phyloP scores from a whole-genome alignment of 2,329 filamentous ascomycete species.

The Penicillium decumbens region DNA sequence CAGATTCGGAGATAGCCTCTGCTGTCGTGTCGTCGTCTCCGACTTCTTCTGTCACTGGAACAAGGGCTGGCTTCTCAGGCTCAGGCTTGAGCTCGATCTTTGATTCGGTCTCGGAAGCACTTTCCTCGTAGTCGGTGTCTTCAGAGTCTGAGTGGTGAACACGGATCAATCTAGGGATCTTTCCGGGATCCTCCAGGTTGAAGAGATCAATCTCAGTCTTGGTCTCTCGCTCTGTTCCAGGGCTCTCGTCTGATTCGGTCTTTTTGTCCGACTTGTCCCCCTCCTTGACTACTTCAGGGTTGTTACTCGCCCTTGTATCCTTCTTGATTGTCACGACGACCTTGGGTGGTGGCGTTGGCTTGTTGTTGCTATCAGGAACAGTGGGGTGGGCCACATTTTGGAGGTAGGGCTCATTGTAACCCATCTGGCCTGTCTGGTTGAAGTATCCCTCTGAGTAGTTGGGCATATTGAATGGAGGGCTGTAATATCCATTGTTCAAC shows the following conservation, averaged over 20 bases:
- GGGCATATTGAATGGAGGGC: background rate
- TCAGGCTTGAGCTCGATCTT: background rate
- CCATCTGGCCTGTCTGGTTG: background rate
- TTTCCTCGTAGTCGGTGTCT: background rate
- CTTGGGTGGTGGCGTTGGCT: background rate
- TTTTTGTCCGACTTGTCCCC: background rate
- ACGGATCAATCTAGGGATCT: slow-evolving; percentile 3
- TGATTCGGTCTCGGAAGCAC: background rate
- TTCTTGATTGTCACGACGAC: background rate
- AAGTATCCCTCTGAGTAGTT: background rate
- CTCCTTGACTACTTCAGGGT: background rate
- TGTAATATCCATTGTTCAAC: background rate
- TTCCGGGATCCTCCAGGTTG: background rate
- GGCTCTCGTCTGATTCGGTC: background rate
- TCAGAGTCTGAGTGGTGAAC: background rate
- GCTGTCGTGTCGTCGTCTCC: background rate
- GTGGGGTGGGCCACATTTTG: background rate
- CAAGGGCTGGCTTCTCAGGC: background rate
- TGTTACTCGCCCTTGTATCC: background rate
- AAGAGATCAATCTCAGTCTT: background rate
- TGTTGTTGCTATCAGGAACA: background rate
- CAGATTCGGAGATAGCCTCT: background rate
- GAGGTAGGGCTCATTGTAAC: background rate
- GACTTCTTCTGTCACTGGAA: background rate
- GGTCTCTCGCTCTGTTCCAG: background rate